Conservation (phyloP, 2,329 filamentous ascomycete genomes). For the Ciborinia camelliae region DNA sequence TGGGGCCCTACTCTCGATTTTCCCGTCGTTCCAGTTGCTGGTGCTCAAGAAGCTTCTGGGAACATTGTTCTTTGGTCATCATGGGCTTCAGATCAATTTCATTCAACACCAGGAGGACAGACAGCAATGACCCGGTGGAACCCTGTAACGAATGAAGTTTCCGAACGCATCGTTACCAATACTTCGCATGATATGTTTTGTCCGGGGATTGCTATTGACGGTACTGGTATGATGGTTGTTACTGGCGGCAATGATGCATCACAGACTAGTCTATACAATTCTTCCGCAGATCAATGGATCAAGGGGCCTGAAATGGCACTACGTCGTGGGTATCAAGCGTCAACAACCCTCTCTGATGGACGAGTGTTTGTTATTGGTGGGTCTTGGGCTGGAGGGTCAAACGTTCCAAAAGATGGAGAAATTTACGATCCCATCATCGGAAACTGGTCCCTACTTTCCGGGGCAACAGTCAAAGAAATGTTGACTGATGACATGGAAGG, state of each 20-base stretch:
- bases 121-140: constrained; percentile 8
- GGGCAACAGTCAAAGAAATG: constrained; percentile 1
- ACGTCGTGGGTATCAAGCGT: constrained; percentile 11
- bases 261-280: constrained; percentile 5
- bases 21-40: constrained; percentile 9
- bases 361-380: constrained; percentile 8
- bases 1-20: constrained; percentile 8
- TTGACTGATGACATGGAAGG: constrained; percentile 7
- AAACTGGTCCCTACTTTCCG: constrained; percentile 1
- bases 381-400: background rate
- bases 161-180: constrained; percentile 4
- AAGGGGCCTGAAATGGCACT: background rate
- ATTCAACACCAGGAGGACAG: constrained; percentile 3
- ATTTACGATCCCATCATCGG: background rate
- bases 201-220: constrained; percentile 8
- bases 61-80: constrained; percentile 8
- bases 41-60: constrained; percentile 12
- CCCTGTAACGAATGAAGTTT: background rate
- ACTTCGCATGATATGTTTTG: constrained; percentile 13
- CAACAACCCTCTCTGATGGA: constrained; percentile 11
- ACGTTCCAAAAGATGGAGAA: constrained; percentile 1
- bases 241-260: constrained; percentile 11
- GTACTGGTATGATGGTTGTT: constrained; percentile 8
- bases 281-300: constrained; percentile 3
- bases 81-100: constrained; percentile 5